Conservation (phyloP, 2,329 filamentous ascomycete genomes). For the Arthrobotrys conoides region DNA sequence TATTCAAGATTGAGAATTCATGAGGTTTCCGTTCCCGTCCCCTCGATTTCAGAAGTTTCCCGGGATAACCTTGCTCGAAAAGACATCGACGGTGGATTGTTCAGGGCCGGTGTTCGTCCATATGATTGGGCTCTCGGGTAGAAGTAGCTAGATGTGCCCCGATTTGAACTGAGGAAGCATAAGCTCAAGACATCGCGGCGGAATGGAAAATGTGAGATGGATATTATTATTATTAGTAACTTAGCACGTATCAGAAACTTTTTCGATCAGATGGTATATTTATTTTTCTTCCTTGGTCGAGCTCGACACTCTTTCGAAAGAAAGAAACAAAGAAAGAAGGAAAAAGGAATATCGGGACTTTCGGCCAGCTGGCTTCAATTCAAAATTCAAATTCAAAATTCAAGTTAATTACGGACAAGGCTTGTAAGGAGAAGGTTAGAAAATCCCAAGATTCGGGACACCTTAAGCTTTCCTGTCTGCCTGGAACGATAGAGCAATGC, state of each 20-base stretch:
- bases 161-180: slow-evolving; percentile 42
- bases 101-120: slow-evolving; percentile 21
- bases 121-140: slow-evolving; percentile 56
- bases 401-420: slow-evolving; percentile 15
- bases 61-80: slow-evolving; percentile 43
- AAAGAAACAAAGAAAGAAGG: background rate
- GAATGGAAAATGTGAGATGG: slow-evolving; percentile 31
- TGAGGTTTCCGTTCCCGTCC: slow-evolving; percentile 53
- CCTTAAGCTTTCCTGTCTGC: slow-evolving; percentile 60
- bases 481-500: slow-evolving; percentile 59
- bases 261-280: slow-evolving; percentile 38
- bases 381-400: no score
- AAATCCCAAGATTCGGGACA: slow-evolving; percentile 58
- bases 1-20: slow-evolving; percentile 22
- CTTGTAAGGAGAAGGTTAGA: slow-evolving; percentile 55
- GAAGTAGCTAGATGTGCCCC: slow-evolving; percentile 49
- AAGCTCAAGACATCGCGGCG: slow-evolving; percentile 20
- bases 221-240: slow-evolving; percentile 11
- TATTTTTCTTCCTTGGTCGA: slow-evolving; percentile 22
- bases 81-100: slow-evolving; percentile 19
- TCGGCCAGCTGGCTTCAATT: slow-evolving; percentile 56
- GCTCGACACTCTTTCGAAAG: slow-evolving; percentile 4
- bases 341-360: slow-evolving; percentile 56
- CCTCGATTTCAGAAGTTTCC: slow-evolving; percentile 48
- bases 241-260: background rate